Evolutionary conservation across 2,329 filamentous ascomycete genomes (phyloP).

Genomic region (Diaporthe ampelina): DNA sequence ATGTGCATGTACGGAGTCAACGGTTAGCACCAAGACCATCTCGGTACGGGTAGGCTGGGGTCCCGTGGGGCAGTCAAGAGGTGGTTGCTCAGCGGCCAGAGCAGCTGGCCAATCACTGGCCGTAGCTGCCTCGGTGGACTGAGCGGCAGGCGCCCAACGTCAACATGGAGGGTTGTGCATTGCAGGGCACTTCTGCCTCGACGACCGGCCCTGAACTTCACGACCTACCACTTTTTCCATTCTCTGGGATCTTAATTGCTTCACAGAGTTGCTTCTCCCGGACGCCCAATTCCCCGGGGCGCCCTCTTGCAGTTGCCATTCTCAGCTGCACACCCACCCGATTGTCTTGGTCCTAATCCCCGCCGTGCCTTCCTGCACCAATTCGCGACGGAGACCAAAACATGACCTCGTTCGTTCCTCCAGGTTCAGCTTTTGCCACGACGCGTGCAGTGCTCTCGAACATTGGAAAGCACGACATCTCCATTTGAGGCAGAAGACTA

Average conservation of each 20-base stretch:
- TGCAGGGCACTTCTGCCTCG: conserved; percentile 5
- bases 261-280: conserved; percentile 15
- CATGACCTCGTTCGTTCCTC: conserved; percentile 26
- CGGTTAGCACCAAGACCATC: background rate
- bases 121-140: conserved; percentile 7
- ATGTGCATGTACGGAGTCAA: conserved; percentile 9
- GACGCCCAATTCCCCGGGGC: background rate
- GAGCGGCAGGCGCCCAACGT: conserved; percentile 29
- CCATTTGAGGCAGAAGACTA: background rate
- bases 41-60: conserved; percentile 5
- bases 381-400: conserved; percentile 23
- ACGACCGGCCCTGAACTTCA: background rate
- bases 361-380: background rate
- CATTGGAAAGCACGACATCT: background rate
- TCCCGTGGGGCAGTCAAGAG: background rate
- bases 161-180: conserved; percentile 21
- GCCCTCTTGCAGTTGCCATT: background rate
- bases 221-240: conserved; percentile 17
- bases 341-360: background rate
- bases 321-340: background rate
- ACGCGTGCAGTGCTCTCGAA: conserved; percentile 9
- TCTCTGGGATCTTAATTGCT: conserved; percentile 27
- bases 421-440: conserved; percentile 8
- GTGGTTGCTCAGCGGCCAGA: conserved; percentile 26
- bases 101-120: conserved; percentile 15